Evolutionary conservation across 2,329 filamentous ascomycete genomes (phyloP), one percentile per base, ranked within the genome.

Genomic region (Penicillium italicum): DNA sequence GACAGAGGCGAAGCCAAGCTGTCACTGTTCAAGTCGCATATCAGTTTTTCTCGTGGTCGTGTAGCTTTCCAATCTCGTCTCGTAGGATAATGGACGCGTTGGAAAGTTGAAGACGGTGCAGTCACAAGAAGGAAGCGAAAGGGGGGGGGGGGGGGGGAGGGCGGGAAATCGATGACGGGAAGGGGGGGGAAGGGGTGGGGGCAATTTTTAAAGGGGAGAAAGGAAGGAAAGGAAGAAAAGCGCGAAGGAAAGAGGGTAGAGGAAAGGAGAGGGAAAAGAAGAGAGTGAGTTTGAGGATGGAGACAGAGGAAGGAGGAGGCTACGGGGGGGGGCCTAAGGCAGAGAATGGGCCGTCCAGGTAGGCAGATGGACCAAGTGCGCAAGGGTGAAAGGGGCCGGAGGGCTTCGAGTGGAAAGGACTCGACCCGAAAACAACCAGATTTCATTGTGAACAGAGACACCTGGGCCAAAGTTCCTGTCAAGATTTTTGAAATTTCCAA

Each of bases 211-310:
- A 60, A 51, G 46, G 56, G 52, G 58, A 55, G 53, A 58, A 52
- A 51, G 42, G 46, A 50, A 57, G 42, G 44, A 51, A 46, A 55
- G 46, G 50, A 54, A 61, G 56, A 50, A 59, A 47, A 26, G 42
- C 57, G 56, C 55, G 62, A 58, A 62, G 58, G 31, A 48, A 50
- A 18, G 53, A 59, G 52, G 41, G 31, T 53, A 60, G 56, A 56
- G 55, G 66, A 66, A 63, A 62, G 60, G 59, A 62, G 58, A 60
- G 58, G 53, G 62, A 65, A 59, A 64, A 58, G 60, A 61, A 40
- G 56, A 56, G 61, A 57, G 61, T 49, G 59, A 62, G 53, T 65
- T 47, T 56, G 62, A 63, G 48, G 48, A 42, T 56, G 54, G 57
- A 59, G 42, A 47, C 46, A 56, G 41, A 56, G 53, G 62, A 62